Evolutionary conservation across 306 rosid genomes (phyloP), one percentile per base, ranked within the genome.

Genomic region (Begonia peltatifolia): DNA sequence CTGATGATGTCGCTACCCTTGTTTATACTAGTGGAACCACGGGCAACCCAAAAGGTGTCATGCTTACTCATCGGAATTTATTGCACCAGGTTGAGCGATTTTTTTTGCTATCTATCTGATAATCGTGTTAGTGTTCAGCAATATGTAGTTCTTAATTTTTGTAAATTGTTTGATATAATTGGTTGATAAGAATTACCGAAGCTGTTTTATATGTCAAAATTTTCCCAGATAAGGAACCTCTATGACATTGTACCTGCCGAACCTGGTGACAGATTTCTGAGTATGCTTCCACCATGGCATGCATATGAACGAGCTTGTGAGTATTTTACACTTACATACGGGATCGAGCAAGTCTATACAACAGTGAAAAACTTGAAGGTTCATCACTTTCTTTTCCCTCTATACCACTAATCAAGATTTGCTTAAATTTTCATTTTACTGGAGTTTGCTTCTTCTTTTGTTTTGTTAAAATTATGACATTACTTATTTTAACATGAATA

Each of bases 261-360:
- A 74, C 60, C 47, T 54, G 95, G 95, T 61, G 94, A 90, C 78
- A 83, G 81, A 76, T 79, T 85, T 74, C 71, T 90, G 73, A 85
- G 86, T 68, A 83, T 90, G 86, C 76, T 90, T 71, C 95, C 97
- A 58, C 75, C 97, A 46, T 90, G 97, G 97, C 97, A 90, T 65
- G 95, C 95, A 9, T 90, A 90, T 52, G 97, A 90, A 72, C 79
- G 97, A 57, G 94, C 95, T 63, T 50, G 63, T 52, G 97, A 83
- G 76, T 90, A 90, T 83, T 90, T 90, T 67, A 74, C 67, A 50
- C 83, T 90, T 68, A 72, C 95, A 4, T 11, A 18, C 11, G 97
- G 97, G 62, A 49, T 51, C 53, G 94, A 83, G 79, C 95, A 90
- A 67, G 80, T 81, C 16, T 90, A 90, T 76, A 76, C 94, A 42